Evolutionary conservation across 2,329 filamentous ascomycete species (phyloP).

Genomic region (Verticillium albo-atrum): DNA sequence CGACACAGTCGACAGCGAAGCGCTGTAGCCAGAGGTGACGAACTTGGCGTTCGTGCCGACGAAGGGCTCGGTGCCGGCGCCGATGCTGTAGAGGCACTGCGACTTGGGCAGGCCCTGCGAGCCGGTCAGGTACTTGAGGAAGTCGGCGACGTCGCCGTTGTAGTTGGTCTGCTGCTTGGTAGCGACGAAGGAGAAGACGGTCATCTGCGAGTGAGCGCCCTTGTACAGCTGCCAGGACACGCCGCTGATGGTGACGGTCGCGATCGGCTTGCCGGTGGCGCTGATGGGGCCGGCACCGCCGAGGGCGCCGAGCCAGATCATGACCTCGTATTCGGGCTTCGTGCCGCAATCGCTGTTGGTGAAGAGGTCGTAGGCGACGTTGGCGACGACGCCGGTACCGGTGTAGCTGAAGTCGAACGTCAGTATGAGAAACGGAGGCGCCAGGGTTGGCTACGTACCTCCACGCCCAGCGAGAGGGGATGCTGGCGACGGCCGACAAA

Average conservation of each 20-base stretch:
- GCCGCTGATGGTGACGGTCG: conserved; percentile 48
- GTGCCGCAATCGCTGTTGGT: conserved; percentile 38
- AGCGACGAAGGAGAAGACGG: conserved; percentile 50
- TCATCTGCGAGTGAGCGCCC: conserved; percentile 51
- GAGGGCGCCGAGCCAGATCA: conserved; percentile 17
- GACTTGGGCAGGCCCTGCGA: conserved; percentile 39
- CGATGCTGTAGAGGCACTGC: conserved; percentile 49
- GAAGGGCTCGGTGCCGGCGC: conserved; percentile 54
- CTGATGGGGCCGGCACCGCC: conserved; percentile 25
- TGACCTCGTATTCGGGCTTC: conserved; percentile 38
- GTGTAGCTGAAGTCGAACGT: conserved; percentile 28
- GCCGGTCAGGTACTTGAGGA: conserved; percentile 47
- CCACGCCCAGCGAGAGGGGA: conserved; percentile 21
- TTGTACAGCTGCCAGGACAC: conserved; percentile 50
- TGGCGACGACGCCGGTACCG: conserved; percentile 42
- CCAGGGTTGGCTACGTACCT: not conserved
- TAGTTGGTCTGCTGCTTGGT: conserved; percentile 40
- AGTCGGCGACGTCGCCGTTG: conserved; percentile 48
- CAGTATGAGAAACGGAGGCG: not conserved
- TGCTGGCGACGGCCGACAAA: conserved; percentile 27
- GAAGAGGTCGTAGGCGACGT: conserved; percentile 59
- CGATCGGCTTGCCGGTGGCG: conserved; percentile 44
- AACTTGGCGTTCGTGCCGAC: conserved; percentile 34
- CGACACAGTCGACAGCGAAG: not conserved
- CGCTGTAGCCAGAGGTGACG: conserved; percentile 12